Evolutionary conservation across 2,329 filamentous ascomycete species (phyloP), one percentile per base, ranked within the genome.

Genomic region (Ambrosiella cleistominuta): DNA sequence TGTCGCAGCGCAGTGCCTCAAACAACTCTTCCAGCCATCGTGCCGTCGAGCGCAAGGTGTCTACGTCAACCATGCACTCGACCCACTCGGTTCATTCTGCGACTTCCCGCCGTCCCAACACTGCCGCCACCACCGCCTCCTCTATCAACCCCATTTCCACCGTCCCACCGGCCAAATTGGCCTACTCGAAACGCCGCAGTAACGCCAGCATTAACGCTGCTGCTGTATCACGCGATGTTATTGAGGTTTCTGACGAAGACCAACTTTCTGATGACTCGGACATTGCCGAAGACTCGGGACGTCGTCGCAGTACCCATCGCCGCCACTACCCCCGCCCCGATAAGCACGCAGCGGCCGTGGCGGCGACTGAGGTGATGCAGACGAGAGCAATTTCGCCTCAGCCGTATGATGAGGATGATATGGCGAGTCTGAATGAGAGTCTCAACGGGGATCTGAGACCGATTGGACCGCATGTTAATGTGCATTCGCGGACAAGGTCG

Each of bases 291-390:
- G 58, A 60, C 40, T 39, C 17, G 17, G 37, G 52, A 19, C 37
- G 52, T 27, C 58, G 54, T 40, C 58, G 42, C 42, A 27, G 19
- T 3, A n/a, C 36, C 3, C 42, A 54, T 7, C 40, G 54, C 11
- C 55, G 55, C 27, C 52, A 54, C 13, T 38, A 50, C 27, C 27
- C 44, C 2, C 42, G 45, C 9, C 44, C 55, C 3, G 55, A 57
- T 38, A 57, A 57, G 55, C 44, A 38, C 39, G 55, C 58, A 8
- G 49, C 54, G 49, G 50, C 51, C 13, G 50, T 52, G 27, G 56
- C 59, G 19, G 59, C 59, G 2, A 57, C 59, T 9, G 59, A 60
- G 17, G 56, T 55, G 17, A 57, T 60, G 51, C 58, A 60, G 11
- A 50, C 55, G 8, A 50, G 56, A 11, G 59, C 56, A 4, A 56